Conservation (phyloP, 192 early-diverging fungal species). For the Allomyces javanicus region DNA sequence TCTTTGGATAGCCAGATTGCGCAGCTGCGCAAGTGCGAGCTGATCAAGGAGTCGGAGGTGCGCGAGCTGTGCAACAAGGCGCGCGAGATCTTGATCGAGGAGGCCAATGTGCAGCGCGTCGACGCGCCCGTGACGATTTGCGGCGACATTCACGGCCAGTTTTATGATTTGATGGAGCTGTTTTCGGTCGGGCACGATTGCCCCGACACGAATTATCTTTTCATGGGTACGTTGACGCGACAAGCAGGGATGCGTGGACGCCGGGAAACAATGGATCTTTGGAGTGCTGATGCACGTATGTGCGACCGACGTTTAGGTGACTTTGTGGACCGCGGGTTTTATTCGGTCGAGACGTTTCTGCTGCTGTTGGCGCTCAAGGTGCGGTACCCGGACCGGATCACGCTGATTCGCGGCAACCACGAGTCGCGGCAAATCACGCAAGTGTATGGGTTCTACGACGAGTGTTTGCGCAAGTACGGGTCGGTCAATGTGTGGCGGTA, state of each 20-base stretch:
- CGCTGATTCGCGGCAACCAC: slow-evolving; percentile 84
- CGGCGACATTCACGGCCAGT: slow-evolving; percentile 97
- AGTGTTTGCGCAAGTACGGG: slow-evolving; percentile 89
- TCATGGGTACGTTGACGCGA: slow-evolving; percentile 48
- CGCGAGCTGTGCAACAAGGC: slow-evolving; percentile 86
- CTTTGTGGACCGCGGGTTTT: slow-evolving; percentile 90
- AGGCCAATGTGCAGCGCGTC: slow-evolving; percentile 86
- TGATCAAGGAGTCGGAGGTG: slow-evolving; percentile 81
- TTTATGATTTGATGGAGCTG: slow-evolving; percentile 86
- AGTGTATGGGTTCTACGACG: slow-evolving; percentile 97
- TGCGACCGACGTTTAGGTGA: slow-evolving; percentile 23
- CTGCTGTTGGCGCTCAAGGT: slow-evolving; percentile 82
- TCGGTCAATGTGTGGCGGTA: slow-evolving; percentile 92
- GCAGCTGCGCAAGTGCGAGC: slow-evolving; percentile 71
- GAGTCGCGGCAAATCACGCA: slow-evolving; percentile 90
- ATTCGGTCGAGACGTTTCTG: slow-evolving; percentile 93
- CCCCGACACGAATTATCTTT: slow-evolving; percentile 93
- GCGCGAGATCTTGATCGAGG: slow-evolving; percentile 84
- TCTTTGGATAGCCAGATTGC: slow-evolving; percentile 47
- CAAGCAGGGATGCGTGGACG: too few species aligned
- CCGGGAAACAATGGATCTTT: too few species aligned
- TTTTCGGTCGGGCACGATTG: slow-evolving; percentile 84
- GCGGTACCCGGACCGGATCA: slow-evolving; percentile 82
- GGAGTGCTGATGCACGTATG: too few species aligned
- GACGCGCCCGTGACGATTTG: slow-evolving; percentile 92